Conservation (phyloP, 768 basidiomycete species). For the Rhodosporidiobolus sp. region DNA sequence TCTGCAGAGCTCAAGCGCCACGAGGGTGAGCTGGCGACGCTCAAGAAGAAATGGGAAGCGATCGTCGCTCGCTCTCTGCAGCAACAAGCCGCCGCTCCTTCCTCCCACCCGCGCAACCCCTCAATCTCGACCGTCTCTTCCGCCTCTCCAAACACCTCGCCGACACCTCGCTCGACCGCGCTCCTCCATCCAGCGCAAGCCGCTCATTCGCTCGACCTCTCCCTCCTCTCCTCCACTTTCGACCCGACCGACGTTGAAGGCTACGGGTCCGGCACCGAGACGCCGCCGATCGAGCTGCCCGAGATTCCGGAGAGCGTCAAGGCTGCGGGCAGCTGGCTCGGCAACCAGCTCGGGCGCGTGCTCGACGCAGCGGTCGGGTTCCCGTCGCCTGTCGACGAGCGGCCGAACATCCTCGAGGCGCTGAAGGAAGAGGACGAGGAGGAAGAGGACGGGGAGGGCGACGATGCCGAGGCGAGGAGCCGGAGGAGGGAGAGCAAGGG, state of each 20-base stretch:
- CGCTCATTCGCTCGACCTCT: constrained; percentile 32
- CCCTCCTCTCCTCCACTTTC: constrained; percentile 28
- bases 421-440: constrained; percentile 11
- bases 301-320: constrained; percentile 32
- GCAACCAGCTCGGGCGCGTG: constrained; percentile 23
- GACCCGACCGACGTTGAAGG: constrained; percentile 5
- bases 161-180: not conserved
- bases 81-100: not conserved
- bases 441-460: constrained; percentile 8
- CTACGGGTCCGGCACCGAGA: not conserved
- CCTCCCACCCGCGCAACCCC: not conserved
- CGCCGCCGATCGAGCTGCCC: not conserved
- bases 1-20: constrained; percentile 43
- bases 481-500: not conserved
- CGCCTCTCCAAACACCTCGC: constrained; percentile 19
- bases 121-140: constrained; percentile 16
- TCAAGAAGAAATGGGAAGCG: constrained; percentile 42
- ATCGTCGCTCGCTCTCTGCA: constrained; percentile 37
- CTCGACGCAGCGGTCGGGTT: constrained; percentile 28
- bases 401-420: not conserved
- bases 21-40: constrained; percentile 36
- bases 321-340: constrained; percentile 33
- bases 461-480: not conserved
- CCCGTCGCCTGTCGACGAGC: not conserved
- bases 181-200: not conserved